Percentiles rank a stretch among this genome's conserved stretches.
Evolutionary conservation across 139 green algal genomes (phyloP).

Genomic region (Chlamydomonas applanata): DNA sequence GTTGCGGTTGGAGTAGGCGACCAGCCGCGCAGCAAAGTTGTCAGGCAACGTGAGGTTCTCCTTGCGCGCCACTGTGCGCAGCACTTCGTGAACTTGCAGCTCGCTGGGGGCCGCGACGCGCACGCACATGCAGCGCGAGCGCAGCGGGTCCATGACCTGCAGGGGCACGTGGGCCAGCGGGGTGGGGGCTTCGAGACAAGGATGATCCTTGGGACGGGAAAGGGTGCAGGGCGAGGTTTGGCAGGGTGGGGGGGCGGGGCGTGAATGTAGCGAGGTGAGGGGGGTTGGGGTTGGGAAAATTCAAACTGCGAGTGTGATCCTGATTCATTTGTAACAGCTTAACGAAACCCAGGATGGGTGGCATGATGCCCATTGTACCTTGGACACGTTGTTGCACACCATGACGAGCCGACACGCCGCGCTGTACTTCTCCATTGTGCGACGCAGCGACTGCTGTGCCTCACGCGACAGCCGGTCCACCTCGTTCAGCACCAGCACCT

Average conservation of each 20-base stretch:
- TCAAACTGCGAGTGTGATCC: no score
- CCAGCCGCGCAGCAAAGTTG: slow-evolving; percentile 63
- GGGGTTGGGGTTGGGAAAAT: no score
- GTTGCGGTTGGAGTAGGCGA: slow-evolving; percentile 67
- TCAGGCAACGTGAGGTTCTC: slow-evolving; percentile 76
- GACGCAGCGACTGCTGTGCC: slow-evolving; percentile 89
- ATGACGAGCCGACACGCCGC: slow-evolving; percentile 87
- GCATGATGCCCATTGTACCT: slow-evolving; percentile 68
- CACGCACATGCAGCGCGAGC: slow-evolving; percentile 90
- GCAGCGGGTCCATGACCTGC: slow-evolving; percentile 90
- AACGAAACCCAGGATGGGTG: no score
- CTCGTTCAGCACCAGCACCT: slow-evolving; percentile 95
- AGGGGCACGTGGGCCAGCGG: not conserved
- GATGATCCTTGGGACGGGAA: no score
- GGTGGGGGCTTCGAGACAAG: no score
- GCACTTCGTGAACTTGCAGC: slow-evolving; percentile 52
- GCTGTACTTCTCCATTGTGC: slow-evolving; percentile 99
- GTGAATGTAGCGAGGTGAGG: no score
- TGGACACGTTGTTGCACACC: slow-evolving; percentile 82
- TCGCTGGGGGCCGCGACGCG: slow-evolving; percentile 77
- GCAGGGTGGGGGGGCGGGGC: no score
- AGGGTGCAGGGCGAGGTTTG: no score
- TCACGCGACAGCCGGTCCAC: slow-evolving; percentile 87
- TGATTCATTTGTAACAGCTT: no score
- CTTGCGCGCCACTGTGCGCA: slow-evolving; percentile 68